These are phyloP conservation scores for Citropsis articulata DNA, from an alignment of 345 rosid genomes.

Conservation along the genomic window DNA sequence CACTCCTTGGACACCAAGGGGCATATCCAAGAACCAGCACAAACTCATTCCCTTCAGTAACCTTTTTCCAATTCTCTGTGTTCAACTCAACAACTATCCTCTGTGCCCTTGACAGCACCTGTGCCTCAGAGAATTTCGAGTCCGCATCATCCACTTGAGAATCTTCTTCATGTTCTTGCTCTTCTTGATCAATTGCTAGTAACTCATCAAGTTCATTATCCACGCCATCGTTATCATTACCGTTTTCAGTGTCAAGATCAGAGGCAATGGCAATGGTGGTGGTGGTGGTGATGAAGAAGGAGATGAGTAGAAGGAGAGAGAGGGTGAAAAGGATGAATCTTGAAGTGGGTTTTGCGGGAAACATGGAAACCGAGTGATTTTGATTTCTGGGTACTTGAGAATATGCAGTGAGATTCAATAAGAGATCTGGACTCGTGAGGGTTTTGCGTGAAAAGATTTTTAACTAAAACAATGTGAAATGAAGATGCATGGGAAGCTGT, in stretches of 20 bases:
- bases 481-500: not conserved
- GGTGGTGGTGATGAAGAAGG: slow-evolving; percentile 15
- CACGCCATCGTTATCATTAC: slow-evolving; percentile 17
- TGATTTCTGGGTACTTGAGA: not conserved
- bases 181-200: slow-evolving; percentile 55
- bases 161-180: slow-evolving; percentile 20
- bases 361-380: slow-evolving; percentile 19
- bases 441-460: not conserved
- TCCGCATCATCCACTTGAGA: slow-evolving; percentile 15
- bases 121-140: slow-evolving; percentile 52
- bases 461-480: not conserved
- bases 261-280: slow-evolving; percentile 20
- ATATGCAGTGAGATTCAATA: slow-evolving; percentile 9
- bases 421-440: not conserved
- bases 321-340: slow-evolving; percentile 41
- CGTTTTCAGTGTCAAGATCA: slow-evolving; percentile 23
- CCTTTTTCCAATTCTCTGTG: slow-evolving; percentile 47
- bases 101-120: slow-evolving; percentile 72
- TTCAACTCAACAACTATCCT: slow-evolving; percentile 72
- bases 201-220: slow-evolving; percentile 53
- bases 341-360: slow-evolving; percentile 35
- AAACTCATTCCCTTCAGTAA: slow-evolving; percentile 50
- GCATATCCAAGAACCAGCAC: slow-evolving; percentile 83
- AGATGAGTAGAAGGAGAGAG: slow-evolving; percentile 40
- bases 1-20: slow-evolving; percentile 86